Conservation (phyloP, 768 basidiomycete species). For the Brasilioporus rufonigricans region DNA sequence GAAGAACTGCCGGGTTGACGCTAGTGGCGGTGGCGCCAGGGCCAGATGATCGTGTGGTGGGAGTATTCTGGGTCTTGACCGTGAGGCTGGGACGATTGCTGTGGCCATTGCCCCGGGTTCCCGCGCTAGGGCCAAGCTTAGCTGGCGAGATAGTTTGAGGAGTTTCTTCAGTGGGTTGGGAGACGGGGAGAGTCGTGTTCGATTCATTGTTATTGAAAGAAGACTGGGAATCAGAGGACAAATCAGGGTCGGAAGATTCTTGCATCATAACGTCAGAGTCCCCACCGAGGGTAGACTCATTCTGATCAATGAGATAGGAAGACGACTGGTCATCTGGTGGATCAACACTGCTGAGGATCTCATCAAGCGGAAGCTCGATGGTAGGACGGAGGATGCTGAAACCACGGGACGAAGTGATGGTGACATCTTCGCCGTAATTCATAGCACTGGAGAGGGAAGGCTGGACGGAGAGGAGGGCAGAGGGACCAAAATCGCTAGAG, state of each 20-base stretch:
- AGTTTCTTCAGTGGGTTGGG: conserved; percentile 40
- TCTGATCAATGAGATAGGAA: conserved; percentile 1
- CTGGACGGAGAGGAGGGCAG: conserved; percentile 66
- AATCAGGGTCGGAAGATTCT: conserved; percentile 14
- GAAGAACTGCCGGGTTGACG: conserved; percentile 44
- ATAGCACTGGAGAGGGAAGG: conserved; percentile 65
- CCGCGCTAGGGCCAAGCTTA: conserved; percentile 54
- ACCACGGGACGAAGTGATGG: conserved; percentile 44
- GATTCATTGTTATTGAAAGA: conserved; percentile 8
- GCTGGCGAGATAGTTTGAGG: conserved; percentile 56
- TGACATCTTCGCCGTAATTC: conserved; percentile 78
- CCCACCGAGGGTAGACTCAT: neutral
- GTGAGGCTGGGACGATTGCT: conserved; percentile 57
- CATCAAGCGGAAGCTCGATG: conserved; percentile 84
- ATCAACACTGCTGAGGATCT: conserved; percentile 50
- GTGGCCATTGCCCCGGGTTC: conserved; percentile 45
- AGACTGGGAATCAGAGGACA: conserved; percentile 12
- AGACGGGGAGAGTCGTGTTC: conserved; percentile 19
- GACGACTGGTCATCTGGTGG: conserved; percentile 17
- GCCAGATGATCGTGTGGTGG: conserved; percentile 51
- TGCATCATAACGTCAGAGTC: conserved; percentile 31
- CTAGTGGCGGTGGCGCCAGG: conserved; percentile 66
- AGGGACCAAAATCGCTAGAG: conserved; percentile 71
- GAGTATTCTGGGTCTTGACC: conserved; percentile 50
- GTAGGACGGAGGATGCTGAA: conserved; percentile 73